Evolutionary conservation across 345 rosid species (phyloP).

Genomic region (Sonneratia caseolaris): DNA sequence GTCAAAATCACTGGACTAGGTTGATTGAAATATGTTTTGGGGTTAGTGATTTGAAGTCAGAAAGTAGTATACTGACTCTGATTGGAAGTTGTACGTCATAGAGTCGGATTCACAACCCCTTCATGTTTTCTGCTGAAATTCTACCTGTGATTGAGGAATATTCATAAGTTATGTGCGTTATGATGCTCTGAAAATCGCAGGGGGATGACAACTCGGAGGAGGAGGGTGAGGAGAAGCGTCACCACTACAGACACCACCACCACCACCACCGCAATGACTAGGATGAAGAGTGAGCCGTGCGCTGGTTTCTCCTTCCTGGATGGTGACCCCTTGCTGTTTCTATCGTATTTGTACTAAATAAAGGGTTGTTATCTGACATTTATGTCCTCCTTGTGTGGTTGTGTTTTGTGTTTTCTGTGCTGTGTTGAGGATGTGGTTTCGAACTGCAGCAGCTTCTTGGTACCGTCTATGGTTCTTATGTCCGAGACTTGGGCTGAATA

Average conservation of each 20-base stretch:
- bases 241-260: conserved; percentile 41
- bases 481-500: not conserved
- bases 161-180: not conserved
- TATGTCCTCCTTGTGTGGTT: not conserved
- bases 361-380: conserved; percentile 8
- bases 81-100: too few species aligned
- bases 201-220: conserved; percentile 45
- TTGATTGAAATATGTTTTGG: too few species aligned
- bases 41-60: too few species aligned
- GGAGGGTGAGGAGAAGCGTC: conserved; percentile 42
- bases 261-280: conserved; percentile 43
- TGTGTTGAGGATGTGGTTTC: not conserved
- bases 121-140: not conserved
- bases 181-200: conserved; percentile 25
- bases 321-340: conserved; percentile 21
- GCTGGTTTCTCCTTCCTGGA: not conserved
- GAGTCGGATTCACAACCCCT: too few species aligned
- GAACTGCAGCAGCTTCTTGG: not conserved
- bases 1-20: too few species aligned
- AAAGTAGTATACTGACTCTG: too few species aligned
- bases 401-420: not conserved
- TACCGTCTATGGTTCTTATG: not conserved
- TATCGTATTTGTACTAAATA: conserved; percentile 25
- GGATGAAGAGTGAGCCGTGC: conserved; percentile 48
- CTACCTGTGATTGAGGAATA: not conserved